phyloP scores from a whole-genome alignment of 192 early-diverging fungal species.

The Backusella psychrophila region DNA sequence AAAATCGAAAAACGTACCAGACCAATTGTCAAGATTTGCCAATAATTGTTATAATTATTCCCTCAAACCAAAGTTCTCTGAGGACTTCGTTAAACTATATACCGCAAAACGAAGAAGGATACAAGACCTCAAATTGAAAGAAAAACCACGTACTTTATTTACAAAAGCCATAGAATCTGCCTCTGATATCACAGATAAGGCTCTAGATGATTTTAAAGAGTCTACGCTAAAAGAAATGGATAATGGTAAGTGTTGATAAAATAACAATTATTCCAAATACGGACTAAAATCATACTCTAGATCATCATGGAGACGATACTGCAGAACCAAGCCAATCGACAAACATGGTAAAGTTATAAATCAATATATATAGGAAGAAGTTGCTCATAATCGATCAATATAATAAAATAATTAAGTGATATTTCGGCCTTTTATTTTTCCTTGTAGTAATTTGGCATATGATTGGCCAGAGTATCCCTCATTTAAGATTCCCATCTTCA shows the following conservation, averaged over 20 bases:
- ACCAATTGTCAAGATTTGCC: neutral
- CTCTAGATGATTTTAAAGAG: neutral
- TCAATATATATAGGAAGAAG: neutral
- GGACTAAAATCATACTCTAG: neutral
- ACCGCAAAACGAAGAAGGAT: neutral
- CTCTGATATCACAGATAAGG: constrained; percentile 1
- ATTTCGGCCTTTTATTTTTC: no score
- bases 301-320: neutral
- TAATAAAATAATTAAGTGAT: no score
- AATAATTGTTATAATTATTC: neutral
- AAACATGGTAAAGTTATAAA: neutral
- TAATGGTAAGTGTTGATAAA: neutral
- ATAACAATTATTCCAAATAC: neutral
- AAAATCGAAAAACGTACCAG: neutral
- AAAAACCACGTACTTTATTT: neutral
- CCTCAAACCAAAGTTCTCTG: neutral
- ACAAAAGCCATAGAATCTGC: neutral
- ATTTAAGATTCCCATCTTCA: no score
- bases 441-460: no score
- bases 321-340: neutral
- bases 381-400: no score
- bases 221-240: constrained; percentile 2
- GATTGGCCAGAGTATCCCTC: no score
- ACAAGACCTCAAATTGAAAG: neutral
- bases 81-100: neutral